Conservation (phyloP, 2,329 filamentous ascomycete genomes). For the Diaporthe ampelina region DNA sequence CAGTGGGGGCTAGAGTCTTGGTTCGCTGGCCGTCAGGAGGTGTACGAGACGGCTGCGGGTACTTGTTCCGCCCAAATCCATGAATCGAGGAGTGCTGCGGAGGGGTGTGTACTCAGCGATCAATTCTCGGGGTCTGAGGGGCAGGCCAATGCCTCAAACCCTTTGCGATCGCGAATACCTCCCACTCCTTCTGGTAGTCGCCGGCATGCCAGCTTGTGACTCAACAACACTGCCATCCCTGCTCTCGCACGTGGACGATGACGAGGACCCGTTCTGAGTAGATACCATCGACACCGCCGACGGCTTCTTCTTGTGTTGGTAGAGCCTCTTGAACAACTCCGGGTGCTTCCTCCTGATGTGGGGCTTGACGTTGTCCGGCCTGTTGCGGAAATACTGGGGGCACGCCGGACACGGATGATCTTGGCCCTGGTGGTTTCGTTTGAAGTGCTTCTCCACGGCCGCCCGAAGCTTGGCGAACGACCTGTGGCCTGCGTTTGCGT, state of each 20-base stretch:
- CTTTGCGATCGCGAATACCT: neutral
- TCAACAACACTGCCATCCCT: too few species aligned
- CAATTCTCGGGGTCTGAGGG: too few species aligned
- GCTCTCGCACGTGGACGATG: too few species aligned
- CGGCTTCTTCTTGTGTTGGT: neutral
- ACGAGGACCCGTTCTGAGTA: neutral
- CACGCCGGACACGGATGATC: neutral
- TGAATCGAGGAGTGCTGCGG: too few species aligned
- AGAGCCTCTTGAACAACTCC: neutral
- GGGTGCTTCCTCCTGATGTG: conserved; percentile 5
- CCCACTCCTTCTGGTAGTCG: too few species aligned
- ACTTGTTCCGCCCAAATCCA: too few species aligned
- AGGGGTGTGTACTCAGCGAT: too few species aligned
- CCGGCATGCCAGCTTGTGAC: too few species aligned
- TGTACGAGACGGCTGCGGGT: too few species aligned
- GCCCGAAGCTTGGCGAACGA: neutral
- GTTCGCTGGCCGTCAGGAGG: too few species aligned
- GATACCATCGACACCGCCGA: too few species aligned
- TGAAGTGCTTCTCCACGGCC: conserved; percentile 24
- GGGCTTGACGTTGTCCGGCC: conserved; percentile 22
- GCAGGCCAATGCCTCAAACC: neutral
- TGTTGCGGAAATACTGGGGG: neutral
- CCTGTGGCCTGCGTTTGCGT: neutral
- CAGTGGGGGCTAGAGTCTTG: too few species aligned
- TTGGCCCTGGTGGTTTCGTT: neutral